Conservation (phyloP, 805 yeast species). For the Teunomyces kruisii region DNA sequence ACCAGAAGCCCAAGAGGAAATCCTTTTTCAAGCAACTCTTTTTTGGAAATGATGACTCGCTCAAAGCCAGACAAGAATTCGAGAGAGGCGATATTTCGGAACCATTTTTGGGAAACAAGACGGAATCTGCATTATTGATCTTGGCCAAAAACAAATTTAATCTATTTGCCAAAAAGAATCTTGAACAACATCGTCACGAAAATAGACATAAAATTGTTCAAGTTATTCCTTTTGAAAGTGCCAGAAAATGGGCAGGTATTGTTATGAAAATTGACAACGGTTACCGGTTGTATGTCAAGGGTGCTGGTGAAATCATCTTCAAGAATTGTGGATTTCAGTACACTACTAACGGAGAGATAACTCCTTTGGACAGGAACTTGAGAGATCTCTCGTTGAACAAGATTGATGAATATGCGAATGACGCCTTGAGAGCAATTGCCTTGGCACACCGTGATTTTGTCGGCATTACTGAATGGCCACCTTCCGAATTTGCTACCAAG, state of each 20-base stretch:
- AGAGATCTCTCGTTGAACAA: conserved; percentile 32
- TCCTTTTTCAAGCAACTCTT: conserved; percentile 29
- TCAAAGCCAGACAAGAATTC: conserved; percentile 6
- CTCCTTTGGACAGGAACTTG: conserved; percentile 27
- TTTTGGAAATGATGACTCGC: conserved; percentile 4
- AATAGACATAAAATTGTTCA: conserved; percentile 49
- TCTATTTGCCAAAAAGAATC: conserved; percentile 37
- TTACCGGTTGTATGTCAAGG: conserved; percentile 73
- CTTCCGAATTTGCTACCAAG: conserved; percentile 40
- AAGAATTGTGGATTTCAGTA: conserved; percentile 50
- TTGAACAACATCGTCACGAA: conserved; percentile 42
- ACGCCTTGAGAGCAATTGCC: conserved; percentile 87
- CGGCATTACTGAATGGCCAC: conserved; percentile 62
- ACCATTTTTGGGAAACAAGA: conserved; percentile 85
- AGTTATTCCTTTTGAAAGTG: conserved; percentile 86
- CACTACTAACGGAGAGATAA: conserved; percentile 27
- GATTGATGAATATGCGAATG: conserved; percentile 59
- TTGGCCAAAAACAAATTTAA: conserved; percentile 62
- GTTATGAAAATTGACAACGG: conserved; percentile 52
- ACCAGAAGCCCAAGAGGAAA: conserved; percentile 27
- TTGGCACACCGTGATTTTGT: conserved; percentile 74
- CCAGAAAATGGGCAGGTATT: conserved; percentile 90
- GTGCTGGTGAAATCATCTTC: conserved; percentile 90
- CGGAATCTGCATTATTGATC: conserved; percentile 83
- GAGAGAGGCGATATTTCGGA: conserved; percentile 38